These are phyloP conservation scores for Delonix regia DNA, from an alignment of 306 rosid genomes.

Conservation along the genomic window DNA sequence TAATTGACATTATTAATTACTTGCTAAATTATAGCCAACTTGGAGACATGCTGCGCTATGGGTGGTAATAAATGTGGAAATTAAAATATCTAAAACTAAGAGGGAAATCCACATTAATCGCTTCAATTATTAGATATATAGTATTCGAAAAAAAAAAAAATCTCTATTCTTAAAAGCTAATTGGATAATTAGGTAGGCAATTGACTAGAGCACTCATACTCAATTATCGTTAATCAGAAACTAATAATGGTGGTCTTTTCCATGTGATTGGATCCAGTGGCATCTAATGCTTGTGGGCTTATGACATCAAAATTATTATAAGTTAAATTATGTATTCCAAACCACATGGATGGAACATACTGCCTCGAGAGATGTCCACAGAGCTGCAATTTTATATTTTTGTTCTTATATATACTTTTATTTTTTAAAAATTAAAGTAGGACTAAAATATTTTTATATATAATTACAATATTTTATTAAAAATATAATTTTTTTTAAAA, in stretches of 20 bases:
- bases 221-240: neutral
- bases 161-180: conserved; percentile 8
- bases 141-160: neutral
- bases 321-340: neutral
- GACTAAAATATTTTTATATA: too few relatives aligned
- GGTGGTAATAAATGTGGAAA: conserved; percentile 42
- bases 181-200: neutral
- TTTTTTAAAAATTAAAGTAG: too few relatives aligned
- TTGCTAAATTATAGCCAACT: conserved; percentile 3
- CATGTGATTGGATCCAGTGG: neutral
- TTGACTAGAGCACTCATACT: neutral
- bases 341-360: neutral
- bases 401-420: too few relatives aligned
- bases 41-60: conserved; percentile 43
- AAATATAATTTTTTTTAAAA: too few relatives aligned
- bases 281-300: neutral
- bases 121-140: conserved; percentile 4
- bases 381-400: neutral
- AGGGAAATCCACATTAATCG: conserved; percentile 25
- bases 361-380: neutral
- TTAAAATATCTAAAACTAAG: conserved; percentile 29
- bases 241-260: neutral
- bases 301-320: neutral
- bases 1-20: too few relatives aligned
- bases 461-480: too few relatives aligned